Conservation (phyloP, 2,329 filamentous ascomycete species). For the Teratosphaeria viscida region DNA sequence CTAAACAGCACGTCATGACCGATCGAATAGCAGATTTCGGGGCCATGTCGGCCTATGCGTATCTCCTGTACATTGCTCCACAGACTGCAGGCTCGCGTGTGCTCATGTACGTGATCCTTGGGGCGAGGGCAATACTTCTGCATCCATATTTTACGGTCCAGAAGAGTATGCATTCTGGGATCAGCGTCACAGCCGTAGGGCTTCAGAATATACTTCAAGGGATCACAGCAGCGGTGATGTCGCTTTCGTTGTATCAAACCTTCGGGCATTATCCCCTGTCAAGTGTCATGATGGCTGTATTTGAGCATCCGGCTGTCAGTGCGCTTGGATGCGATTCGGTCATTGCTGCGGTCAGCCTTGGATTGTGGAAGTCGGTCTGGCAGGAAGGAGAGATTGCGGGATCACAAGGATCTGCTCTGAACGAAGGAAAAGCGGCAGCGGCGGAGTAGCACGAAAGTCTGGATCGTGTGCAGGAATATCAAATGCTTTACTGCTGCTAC, state of each 20-base stretch:
- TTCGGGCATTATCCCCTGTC: neutral
- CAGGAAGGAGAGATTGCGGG: neutral
- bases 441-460: neutral
- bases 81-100: neutral
- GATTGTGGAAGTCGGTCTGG: constrained; percentile 5
- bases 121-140: neutral
- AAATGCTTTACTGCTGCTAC: neutral
- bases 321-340: constrained; percentile 21
- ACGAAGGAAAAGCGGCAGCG: neutral
- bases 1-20: neutral
- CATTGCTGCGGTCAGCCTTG: constrained; percentile 11
- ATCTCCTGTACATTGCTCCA: neutral
- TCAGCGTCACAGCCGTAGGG: neutral
- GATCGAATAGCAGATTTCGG: neutral
- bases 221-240: neutral
- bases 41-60: neutral
- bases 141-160: neutral
- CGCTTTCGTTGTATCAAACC: neutral
- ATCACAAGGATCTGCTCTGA: neutral
- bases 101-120: neutral
- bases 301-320: constrained; percentile 22
- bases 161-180: neutral
- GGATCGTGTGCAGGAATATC: neutral
- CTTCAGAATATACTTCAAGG: neutral
- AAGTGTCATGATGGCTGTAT: constrained; percentile 7